Evolutionary conservation across 2,329 filamentous ascomycete genomes (phyloP), one percentile per base, ranked within the genome.

Genomic region (Cadophora gregata): DNA sequence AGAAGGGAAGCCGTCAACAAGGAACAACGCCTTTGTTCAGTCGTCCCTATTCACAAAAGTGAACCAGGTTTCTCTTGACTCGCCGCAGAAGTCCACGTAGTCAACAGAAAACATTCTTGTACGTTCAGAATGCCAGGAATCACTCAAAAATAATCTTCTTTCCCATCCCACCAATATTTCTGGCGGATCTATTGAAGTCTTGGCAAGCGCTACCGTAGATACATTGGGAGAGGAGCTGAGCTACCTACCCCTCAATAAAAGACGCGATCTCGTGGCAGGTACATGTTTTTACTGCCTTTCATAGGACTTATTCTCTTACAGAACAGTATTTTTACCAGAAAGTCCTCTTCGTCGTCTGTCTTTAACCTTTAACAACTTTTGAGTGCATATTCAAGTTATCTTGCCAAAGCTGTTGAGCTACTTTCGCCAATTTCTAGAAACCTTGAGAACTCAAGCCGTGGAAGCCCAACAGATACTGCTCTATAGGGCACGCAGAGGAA

Each of bases 1-100:
- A 63, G 65, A 64, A 56, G 51, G 59, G 65, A 50, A 58, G 38
- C 14, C 5, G 19, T 59, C 24, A 9, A 53, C 50, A 27, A 53
- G 16, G 25, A n/a, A 31, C 16, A 31, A 27, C 24, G 25, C 12
- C 25, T 53, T 29, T 31, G 38, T 42, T 24, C 19, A 16, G n/a
- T 29, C 24, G 27, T 51, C 45, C 48, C 24, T 5, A 51, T 31
- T 53, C 16, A 31, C 50, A 4, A 9, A 12, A 25, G 6, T 19
- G n/a, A 4, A 25, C 6, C 25, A 27, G 31, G 4, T 8, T 53
- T n/a, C 27, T 3, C 25, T 53, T 51, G 24, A 47, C 19, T 8
- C n/a, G 7, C n/a, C 42, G 2, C 21, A n/a, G 42, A 47, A 6
- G 6, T 47, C n/a, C n/a, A n/a, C n/a, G n/a, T n/a, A 27, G 12